Evolutionary conservation across 1,139 yeast species (phyloP), one percentile per base, ranked within the genome.

Genomic region (Saccharomycopsis phalli): DNA sequence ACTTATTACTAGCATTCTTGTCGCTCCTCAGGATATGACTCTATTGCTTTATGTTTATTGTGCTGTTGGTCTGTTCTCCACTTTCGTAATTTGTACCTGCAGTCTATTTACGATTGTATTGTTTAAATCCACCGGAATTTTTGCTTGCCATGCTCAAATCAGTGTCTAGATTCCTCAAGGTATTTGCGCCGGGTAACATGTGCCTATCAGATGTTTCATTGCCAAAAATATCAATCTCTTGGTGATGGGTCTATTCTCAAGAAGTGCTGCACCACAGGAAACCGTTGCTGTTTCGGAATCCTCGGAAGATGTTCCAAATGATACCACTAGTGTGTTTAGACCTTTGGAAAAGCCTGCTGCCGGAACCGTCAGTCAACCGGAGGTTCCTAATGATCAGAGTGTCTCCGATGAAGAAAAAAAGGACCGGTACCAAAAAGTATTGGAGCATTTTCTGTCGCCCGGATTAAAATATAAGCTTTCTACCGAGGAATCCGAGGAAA

Each of bases 351-450:
- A 35, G 17, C 47, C 47, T 18, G 44, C 31, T n/a, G 21, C 42
- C 2, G 47, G 46, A 3, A 41, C 33, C 8, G 39, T 42, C 11
- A 32, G 38, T 19, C 45, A 41, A 23, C 47, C 45, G n/a, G 47
- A 44, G 31, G 47, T 44, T 3, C 47, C 47, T 3, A 44, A 42
- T 27, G 47, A 44, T 36, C 42, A 44, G 21, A 38, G 35, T 8
- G 38, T 38, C 26, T 10, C 34, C 18, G 47, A 44, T 13, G 56
- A 57, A 1, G 77, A 71, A 17, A 81, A 91, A 58, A 57, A 66
- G 44, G 58, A 56, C 14, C 80, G 76, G 61, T 88, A 80, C 53
- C 53, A 63, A 14, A 57, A 60, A 19, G 83, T 87, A 1, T 63
- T 79, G 40, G 57, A 62, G 33, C 75, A 82, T 58, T 81, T 86